phyloP scores from a whole-genome alignment of 768 basidiomycete genomes.

The Tulasnella sp. region DNA sequence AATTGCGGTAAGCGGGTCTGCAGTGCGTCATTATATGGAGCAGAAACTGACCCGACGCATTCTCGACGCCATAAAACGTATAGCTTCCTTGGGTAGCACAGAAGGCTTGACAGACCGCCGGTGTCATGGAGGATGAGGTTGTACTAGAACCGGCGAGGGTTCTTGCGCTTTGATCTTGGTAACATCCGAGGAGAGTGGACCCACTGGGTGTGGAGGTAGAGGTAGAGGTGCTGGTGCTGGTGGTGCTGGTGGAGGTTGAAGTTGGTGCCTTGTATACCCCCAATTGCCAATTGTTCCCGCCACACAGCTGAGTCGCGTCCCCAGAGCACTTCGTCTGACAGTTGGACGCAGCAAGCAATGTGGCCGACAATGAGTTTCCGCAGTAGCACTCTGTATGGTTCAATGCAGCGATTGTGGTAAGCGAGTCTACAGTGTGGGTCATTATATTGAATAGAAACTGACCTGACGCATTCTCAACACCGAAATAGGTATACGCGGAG shows the following conservation, averaged over 20 bases:
- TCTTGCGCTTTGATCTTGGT: not conserved
- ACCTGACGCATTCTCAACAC: not conserved
- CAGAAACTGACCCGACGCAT: no score
- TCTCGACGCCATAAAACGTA: not conserved
- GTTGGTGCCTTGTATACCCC: slow-evolving; percentile 6
- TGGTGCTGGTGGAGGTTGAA: not conserved
- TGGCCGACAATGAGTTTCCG: not conserved
- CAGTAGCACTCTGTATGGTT: slow-evolving; percentile 17
- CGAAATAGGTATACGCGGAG: not conserved
- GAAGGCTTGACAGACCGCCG: not conserved
- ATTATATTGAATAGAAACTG: no score
- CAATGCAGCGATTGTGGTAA: no score
- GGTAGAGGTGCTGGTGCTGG: no score
- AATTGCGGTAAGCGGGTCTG: no score
- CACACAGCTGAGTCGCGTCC: slow-evolving; percentile 11
- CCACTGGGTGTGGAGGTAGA: not conserved
- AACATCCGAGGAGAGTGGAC: not conserved
- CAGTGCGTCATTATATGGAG: no score
- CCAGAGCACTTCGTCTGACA: slow-evolving; percentile 12
- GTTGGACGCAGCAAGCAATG: not conserved
- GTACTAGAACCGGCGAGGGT: not conserved
- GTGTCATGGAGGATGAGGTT: not conserved
- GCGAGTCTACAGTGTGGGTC: no score
- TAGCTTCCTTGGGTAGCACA: not conserved
- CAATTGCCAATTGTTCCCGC: slow-evolving; percentile 5